Evolutionary conservation across 106 monocot genomes (phyloP), one percentile per base, ranked within the genome.

Genomic region (Dendrobium nobile): DNA sequence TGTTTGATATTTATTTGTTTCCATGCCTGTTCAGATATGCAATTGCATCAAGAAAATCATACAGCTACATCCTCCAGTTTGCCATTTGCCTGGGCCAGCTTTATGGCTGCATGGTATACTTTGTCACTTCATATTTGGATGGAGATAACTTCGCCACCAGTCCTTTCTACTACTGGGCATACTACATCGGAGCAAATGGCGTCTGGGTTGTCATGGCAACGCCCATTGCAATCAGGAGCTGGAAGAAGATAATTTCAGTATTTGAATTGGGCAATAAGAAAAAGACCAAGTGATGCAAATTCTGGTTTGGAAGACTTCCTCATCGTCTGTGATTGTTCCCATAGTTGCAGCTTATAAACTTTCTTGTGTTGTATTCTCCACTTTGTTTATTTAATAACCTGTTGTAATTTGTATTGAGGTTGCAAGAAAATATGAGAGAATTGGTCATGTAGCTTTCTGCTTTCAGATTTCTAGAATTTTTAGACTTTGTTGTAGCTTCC

Each of bases 91-190:
- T 98, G 1, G 98, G 92, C 28, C 98, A 98, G 72, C 88, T 98
- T 41, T 99, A 95, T 47, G 98, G 98, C n/a, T 99, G 95, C 82
- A 26, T 99, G 75, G 84, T 95, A 61, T 99, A 95, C 87, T 99
- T 91, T 82, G 83, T 84, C 4, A 95, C 98, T 0, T 85, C 98
- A 0, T 82, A 70, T 40, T 75, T 99, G 59, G 82, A 90, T 41
- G 98, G 95, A 9, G 92, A 95, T 85, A 88, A 95, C 83, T 99
- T 93, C 82, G 75, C 92, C 0, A 51, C 74, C 13, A 90, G 82
- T 77, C 67, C 84, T 0, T 89, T 72, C 42, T 88, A 99, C 74
- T 99, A 91, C 80, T 95, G 89, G 95, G 88, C 85, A 9, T 99
- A 99, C 80, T 99, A 90, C 75, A 82, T 99, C 37, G 84, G 82